Percentiles rank a stretch among this genome's conserved stretches.
Evolutionary conservation across 2,329 filamentous ascomycete species (phyloP).

Genomic region (Septoria petroselini): DNA sequence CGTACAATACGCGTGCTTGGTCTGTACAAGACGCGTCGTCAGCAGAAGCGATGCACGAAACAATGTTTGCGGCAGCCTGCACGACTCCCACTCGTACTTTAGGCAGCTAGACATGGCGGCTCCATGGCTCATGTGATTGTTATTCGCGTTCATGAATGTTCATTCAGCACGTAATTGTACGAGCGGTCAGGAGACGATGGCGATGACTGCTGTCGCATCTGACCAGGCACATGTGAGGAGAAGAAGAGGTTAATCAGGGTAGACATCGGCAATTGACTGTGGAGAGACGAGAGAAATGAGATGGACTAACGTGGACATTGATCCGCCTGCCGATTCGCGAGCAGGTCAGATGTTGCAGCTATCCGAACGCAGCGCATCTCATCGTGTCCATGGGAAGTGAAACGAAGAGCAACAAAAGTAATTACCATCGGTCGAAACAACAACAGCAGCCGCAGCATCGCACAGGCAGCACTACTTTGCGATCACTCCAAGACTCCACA

Average conservation of each 20-base stretch:
- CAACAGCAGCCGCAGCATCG: no score
- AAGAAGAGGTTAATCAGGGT: neutral
- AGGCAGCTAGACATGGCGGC: neutral
- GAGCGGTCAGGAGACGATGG: no score
- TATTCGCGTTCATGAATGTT: no score
- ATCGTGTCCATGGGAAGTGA: no score
- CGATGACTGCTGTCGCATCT: no score
- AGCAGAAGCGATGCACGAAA: constrained; percentile 1
- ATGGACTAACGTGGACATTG: constrained; percentile 2
- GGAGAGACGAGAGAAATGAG: constrained; percentile 4
- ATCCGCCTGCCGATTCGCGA: neutral
- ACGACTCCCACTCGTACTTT: neutral
- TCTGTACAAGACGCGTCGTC: neutral
- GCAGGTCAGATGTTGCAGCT: neutral
- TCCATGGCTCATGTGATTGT: no score
- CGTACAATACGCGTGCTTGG: neutral
- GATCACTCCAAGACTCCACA: no score
- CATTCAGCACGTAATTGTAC: no score
- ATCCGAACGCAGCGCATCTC: neutral
- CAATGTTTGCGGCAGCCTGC: neutral
- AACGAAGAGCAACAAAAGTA: no score
- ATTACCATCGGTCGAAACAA: no score
- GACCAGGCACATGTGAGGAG: neutral
- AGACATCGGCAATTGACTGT: constrained; percentile 8
- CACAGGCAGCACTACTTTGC: no score